Evolutionary conservation across 78 protist genomes (phyloP), one percentile per base, ranked within the genome.

Genomic region (Dictyostelium firmibasis): DNA sequence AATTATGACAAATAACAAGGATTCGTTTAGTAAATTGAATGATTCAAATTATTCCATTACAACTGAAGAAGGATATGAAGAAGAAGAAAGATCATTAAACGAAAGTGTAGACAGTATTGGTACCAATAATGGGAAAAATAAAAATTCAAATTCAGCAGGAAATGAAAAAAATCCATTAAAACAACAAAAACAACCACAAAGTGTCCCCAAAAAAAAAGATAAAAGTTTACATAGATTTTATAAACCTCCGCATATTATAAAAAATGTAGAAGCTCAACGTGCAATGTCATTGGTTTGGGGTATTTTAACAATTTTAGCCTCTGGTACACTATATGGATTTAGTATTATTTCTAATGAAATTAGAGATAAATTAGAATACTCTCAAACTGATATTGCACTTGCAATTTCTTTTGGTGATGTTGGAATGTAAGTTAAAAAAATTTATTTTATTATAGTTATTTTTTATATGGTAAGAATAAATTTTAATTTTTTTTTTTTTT

Each of bases 291-390:
- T 86, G 77, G 77, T n/a, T 1, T 57, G 67, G 84, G 85, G 92
- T 41, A 35, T 60, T 4, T 20, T 86, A 9, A 38, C 85, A 14
- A 86, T 86, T 35, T 18, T 86, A 0, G 62, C 81, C 2, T 57
- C 79, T n/a, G 92, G 92, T 62, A 86, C 92, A 6, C 35, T 86
- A 1, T 86, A 86, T 77, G 92, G 92, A 20, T 86, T 86, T 57
- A 50, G 77, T 50, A 47, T 77, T 1, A 77, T 86, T 33, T 86
- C 92, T 18, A 47, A 43, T 27, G 85, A 86, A 44, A 70, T 86
- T n/a, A 86, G 70, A 62, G 64, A 75, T 31, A 53, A 13, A 7
- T 60, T 86, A 36, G 81, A 25, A n/a, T 86, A 41, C 35, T 43
- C 60, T n/a, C 92, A 86, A 77, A 77, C 92, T 60, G 92, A 86